Conservation (phyloP, 2,329 filamentous ascomycete genomes). For the Colletotrichum navitas region DNA sequence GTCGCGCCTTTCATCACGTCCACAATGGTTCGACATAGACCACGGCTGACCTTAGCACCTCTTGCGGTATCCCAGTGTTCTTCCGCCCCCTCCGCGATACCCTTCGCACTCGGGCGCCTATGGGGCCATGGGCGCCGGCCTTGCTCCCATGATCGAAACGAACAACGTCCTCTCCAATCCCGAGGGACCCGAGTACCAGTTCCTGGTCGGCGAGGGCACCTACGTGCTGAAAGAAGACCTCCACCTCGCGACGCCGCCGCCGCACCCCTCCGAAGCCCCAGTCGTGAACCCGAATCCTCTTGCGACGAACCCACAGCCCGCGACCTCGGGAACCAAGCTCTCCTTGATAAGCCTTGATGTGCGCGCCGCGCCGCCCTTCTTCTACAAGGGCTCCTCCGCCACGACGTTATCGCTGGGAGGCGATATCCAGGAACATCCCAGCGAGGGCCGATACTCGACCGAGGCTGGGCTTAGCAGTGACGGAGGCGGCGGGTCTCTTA, state of each 20-base stretch:
- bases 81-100: conserved; percentile 89
- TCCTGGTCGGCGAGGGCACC: conserved; percentile 96
- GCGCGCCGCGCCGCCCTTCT: conserved; percentile 65
- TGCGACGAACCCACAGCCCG: conserved; percentile 85
- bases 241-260: conserved; percentile 91
- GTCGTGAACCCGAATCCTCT: conserved; percentile 90
- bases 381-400: conserved; percentile 67
- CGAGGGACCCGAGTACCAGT: conserved; percentile 85
- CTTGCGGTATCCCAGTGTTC: conserved; percentile 68
- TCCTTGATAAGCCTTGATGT: conserved; percentile 80
- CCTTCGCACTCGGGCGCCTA: conserved; percentile 80
- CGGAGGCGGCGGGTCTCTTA: conserved; percentile 66
- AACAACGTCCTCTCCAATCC: conserved; percentile 90
- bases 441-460: conserved; percentile 70
- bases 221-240: conserved; percentile 93
- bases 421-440: conserved; percentile 72
- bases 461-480: conserved; percentile 71
- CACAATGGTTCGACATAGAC: not conserved
- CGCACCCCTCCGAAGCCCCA: conserved; percentile 93
- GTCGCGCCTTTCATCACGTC: not conserved
- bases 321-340: conserved; percentile 85
- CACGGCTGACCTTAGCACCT: conserved; percentile 18
- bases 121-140: conserved; percentile 75
- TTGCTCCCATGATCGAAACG: conserved; percentile 87
- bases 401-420: conserved; percentile 61